Evolutionary conservation across 2,329 filamentous ascomycete genomes (phyloP).

Genomic region (Biscogniauxia mediterranea): DNA sequence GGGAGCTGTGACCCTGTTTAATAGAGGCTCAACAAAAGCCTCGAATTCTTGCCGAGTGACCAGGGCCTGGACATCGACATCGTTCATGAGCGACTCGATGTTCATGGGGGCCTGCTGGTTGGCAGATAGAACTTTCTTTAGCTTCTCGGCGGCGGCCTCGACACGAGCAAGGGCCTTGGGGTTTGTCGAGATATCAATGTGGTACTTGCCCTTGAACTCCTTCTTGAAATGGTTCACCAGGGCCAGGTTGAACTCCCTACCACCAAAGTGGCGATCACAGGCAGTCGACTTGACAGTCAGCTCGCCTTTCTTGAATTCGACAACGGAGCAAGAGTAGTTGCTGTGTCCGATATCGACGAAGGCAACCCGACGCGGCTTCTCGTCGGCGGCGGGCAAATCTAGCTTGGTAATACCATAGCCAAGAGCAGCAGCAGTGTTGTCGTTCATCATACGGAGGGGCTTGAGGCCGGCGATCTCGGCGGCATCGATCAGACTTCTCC

Average conservation of each 20-base stretch:
- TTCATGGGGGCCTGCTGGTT: conserved; percentile 91
- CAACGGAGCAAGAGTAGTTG: conserved; percentile 91
- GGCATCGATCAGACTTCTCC: conserved; percentile 84
- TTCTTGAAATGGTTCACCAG: conserved; percentile 91
- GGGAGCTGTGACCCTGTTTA: conserved; percentile 69
- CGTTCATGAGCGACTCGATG: conserved; percentile 98
- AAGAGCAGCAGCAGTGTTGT: conserved; percentile 92
- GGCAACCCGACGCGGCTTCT: conserved; percentile 85
- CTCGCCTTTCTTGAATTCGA: conserved; percentile 97
- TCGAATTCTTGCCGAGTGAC: conserved; percentile 95
- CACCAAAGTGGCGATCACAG: conserved; percentile 94
- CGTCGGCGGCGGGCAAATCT: conserved; percentile 79
- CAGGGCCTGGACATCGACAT: conserved; percentile 84
- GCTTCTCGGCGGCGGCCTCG: conserved; percentile 85
- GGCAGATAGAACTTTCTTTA: conserved; percentile 97
- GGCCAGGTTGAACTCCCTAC: conserved; percentile 94
- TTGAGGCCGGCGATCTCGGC: conserved; percentile 92
- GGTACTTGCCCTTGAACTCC: conserved; percentile 97
- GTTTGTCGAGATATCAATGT: conserved; percentile 91
- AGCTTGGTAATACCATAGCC: conserved; percentile 98
- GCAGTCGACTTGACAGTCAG: conserved; percentile 88
- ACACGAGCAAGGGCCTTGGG: conserved; percentile 87
- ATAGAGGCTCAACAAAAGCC: conserved; percentile 80
- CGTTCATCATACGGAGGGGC: conserved; percentile 91
- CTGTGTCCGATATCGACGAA: conserved; percentile 96